Percentiles rank a stretch among this genome's conserved stretches.
phyloP scores from a whole-genome alignment of 306 rosid genomes.

The Cyamopsis tetragonoloba region DNA sequence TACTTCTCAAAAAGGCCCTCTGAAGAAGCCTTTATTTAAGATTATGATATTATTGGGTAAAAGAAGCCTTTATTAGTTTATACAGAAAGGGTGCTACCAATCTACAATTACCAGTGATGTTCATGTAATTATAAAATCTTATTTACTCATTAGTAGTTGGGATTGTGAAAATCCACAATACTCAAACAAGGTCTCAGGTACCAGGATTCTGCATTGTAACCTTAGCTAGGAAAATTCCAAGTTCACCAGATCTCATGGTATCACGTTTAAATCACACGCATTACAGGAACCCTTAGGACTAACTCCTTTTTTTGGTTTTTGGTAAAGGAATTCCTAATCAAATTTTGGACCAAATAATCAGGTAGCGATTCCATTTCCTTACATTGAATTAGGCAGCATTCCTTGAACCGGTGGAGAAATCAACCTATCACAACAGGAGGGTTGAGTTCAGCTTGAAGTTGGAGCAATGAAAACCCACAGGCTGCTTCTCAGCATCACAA shows the following conservation, averaged over 20 bases:
- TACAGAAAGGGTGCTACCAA: no score
- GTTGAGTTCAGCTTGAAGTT: background rate
- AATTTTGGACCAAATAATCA: background rate
- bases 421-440: background rate
- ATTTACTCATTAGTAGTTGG: background rate
- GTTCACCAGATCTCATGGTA: background rate
- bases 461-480: background rate
- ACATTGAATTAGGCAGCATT: background rate
- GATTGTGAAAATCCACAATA: background rate
- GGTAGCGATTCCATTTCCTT: constrained; percentile 1
- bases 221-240: background rate
- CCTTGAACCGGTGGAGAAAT: background rate
- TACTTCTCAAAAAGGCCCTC: no score
- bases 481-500: constrained; percentile 13
- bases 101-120: background rate
- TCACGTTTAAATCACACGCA: background rate
- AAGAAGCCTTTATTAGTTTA: background rate
- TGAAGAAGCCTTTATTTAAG: no score
- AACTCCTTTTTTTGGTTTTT: background rate
- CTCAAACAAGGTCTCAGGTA: background rate
- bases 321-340: background rate
- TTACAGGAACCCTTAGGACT: background rate
- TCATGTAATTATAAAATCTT: no score
- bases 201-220: background rate
- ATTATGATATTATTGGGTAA: no score